phyloP scores from a whole-genome alignment of 108 stramenopile genomes.

The Poteriospumella lacustris region DNA sequence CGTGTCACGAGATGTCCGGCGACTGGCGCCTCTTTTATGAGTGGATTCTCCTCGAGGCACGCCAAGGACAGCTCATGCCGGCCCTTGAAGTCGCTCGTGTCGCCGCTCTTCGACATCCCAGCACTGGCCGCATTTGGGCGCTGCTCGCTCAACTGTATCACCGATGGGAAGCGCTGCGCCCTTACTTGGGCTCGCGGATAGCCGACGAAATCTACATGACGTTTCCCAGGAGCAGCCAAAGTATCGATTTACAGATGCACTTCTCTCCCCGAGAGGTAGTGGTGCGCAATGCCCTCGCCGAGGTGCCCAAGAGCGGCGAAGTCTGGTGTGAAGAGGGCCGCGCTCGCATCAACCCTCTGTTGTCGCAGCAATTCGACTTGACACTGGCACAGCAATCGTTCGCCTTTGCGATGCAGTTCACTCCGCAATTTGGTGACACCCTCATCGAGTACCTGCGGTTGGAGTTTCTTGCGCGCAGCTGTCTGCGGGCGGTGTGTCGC shows the following conservation, averaged over 20 bases:
- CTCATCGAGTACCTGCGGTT: slow-evolving; percentile 74
- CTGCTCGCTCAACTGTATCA: slow-evolving; percentile 81
- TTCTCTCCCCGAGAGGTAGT: slow-evolving; percentile 34
- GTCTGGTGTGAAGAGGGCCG: slow-evolving; percentile 91
- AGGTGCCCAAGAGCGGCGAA: slow-evolving; percentile 93
- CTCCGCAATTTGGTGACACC: slow-evolving; percentile 93
- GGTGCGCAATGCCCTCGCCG: slow-evolving; percentile 71
- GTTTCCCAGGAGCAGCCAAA: too few relatives aligned
- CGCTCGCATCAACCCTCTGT: slow-evolving; percentile 50
- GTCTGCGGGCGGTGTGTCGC: background rate
- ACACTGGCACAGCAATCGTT: slow-evolving; percentile 65
- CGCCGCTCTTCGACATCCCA: slow-evolving; percentile 74
- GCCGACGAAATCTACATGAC: slow-evolving; percentile 4
- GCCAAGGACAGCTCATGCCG: slow-evolving; percentile 35
- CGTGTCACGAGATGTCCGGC: slow-evolving; percentile 62
- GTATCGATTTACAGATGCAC: background rate
- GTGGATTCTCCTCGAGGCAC: slow-evolving; percentile 70
- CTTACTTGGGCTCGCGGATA: too few relatives aligned
- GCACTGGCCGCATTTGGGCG: slow-evolving; percentile 95
- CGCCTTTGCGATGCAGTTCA: slow-evolving; percentile 90
- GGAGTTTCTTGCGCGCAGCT: slow-evolving; percentile 57
- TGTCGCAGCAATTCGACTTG: slow-evolving; percentile 68
- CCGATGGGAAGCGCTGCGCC: slow-evolving; percentile 64
- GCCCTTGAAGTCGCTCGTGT: slow-evolving; percentile 48
- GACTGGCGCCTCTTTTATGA: slow-evolving; percentile 79